Evolutionary conservation across 2,329 filamentous ascomycete species (phyloP).

Genomic region (Monosporascus sp.): DNA sequence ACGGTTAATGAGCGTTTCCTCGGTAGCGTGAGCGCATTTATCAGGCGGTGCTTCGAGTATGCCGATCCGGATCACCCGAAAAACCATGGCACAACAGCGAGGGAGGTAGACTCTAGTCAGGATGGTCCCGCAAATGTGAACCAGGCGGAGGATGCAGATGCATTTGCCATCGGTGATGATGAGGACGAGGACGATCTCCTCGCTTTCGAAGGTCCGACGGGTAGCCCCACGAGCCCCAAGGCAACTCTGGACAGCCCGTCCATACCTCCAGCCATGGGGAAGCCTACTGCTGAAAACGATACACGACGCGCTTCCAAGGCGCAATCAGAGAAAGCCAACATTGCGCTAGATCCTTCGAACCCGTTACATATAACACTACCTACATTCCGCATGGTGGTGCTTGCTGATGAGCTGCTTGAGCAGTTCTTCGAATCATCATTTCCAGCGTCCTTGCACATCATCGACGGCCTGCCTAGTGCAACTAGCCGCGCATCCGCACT

Average conservation of each 20-base stretch:
- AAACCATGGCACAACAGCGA: constrained; percentile 39
- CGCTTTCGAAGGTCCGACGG: constrained; percentile 46
- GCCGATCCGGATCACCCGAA: constrained; percentile 83
- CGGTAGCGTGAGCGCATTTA: constrained; percentile 91
- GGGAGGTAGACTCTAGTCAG: constrained; percentile 24
- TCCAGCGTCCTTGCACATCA: constrained; percentile 84
- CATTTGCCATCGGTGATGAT: constrained; percentile 70
- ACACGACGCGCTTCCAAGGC: constrained; percentile 50
- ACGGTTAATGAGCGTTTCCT: constrained; percentile 83
- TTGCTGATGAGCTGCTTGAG: constrained; percentile 91
- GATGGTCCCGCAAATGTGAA: constrained; percentile 17
- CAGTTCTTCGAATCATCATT: constrained; percentile 98
- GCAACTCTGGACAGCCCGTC: constrained; percentile 37
- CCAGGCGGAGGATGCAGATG: constrained; percentile 33
- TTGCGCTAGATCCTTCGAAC: constrained; percentile 85
- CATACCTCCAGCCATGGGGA: constrained; percentile 26
- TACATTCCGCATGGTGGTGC: constrained; percentile 97
- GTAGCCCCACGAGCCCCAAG: constrained; percentile 37
- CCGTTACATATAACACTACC: constrained; percentile 93
- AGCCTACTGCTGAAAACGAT: constrained; percentile 17
- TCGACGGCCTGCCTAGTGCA: constrained; percentile 50
- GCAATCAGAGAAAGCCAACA: constrained; percentile 74
- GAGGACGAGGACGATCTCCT: constrained; percentile 51
- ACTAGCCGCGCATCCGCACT: constrained; percentile 59
- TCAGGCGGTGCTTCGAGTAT: constrained; percentile 94